Base-by-base conservation (phyloP, 179 eudicot genomes). In the Patellifolia procumbens region DNA sequence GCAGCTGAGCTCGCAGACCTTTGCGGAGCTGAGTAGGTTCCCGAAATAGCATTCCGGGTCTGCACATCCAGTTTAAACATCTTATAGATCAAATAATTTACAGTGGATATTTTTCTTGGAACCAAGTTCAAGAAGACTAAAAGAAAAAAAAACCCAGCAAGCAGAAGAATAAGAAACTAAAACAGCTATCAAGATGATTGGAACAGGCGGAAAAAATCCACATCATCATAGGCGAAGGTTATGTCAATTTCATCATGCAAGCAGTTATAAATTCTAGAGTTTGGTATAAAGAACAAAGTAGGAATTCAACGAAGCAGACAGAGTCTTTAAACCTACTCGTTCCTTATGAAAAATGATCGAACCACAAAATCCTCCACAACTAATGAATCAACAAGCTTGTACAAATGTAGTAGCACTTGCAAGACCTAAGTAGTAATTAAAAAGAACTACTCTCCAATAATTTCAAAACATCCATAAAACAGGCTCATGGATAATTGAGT, bases 1-100 rank as follows among this genome's bases (percentile, higher is more conserved):
- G 97, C 98, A 85, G 99, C 99, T 73, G 99, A 95, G 82, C 98
- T 95, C 59, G 99, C 99, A 72, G 99, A 95, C 73, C 99, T 88
- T 86, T 95, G 99, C 28, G 99, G 99, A 68, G 99, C 99, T 22
- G 99, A 95, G 81, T 90, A 95, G 51, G 99, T 91, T 74, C 99
- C 99, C 56, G 99, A 91, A 73, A 95, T 82, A 69, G 97, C 99
- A 79, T 95, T 95, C 83, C 96, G 86, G 46, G 99, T 95, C 99
- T 95, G 90, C 85, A 84, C 45, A 81, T 70, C 68, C 74, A 83
- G 29, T 74, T 43, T 29, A 43, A 64, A 45, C 45, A 84, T 26
- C 69, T 69, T 77, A 81, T 31, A 22, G 69, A 61, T 56, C 52
- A 72, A 69, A 72, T 3, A n/a, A 48, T 35, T 56, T 68, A 39